Percentiles rank a stretch among this genome's conserved stretches.
These are phyloP conservation scores for Dactylonectria estremocensis DNA, from an alignment of 2,329 filamentous ascomycete species.

Conservation along the genomic window DNA sequence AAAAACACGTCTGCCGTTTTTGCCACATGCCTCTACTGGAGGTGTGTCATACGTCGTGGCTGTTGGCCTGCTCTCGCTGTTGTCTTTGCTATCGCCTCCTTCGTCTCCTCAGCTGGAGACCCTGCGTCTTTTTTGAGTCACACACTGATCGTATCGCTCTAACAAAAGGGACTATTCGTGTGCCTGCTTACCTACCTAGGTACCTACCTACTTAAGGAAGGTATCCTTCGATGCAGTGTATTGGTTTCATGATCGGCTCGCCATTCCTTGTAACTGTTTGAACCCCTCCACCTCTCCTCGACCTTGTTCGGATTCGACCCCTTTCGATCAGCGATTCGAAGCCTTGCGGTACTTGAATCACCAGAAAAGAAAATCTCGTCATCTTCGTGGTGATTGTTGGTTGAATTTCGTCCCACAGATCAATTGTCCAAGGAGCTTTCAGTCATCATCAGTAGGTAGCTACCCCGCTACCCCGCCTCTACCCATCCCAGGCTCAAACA, in stretches of 20 bases:
- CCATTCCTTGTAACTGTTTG: not conserved
- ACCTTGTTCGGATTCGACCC: not conserved
- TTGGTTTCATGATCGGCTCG: constrained; percentile 20
- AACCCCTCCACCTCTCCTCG: not conserved
- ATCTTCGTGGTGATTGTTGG: not conserved
- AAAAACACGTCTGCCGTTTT: constrained; percentile 4
- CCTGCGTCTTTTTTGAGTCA: constrained; percentile 24
- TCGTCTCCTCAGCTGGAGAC: constrained; percentile 17
- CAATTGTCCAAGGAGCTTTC: constrained; percentile 18
- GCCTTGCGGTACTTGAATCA: not conserved
- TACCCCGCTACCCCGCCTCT: constrained; percentile 59
- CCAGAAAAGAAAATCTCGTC: constrained; percentile 7
- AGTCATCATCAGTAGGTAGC: constrained; percentile 31
- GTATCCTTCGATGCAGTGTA: constrained; percentile 12
- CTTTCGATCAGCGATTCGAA: not conserved
- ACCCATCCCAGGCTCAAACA: constrained; percentile 27
- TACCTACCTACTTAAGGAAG: constrained; percentile 27
- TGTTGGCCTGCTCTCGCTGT: not conserved
- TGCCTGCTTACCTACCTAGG: too few relatives aligned
- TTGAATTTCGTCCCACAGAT: not conserved
- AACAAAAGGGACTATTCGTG: not conserved
- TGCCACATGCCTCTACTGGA: not conserved
- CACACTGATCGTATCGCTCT: constrained; percentile 4
- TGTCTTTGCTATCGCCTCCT: not conserved
- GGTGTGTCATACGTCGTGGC: not conserved